Conservation (phyloP, 2,329 filamentous ascomycete species). For the Passalora sequoiae region DNA sequence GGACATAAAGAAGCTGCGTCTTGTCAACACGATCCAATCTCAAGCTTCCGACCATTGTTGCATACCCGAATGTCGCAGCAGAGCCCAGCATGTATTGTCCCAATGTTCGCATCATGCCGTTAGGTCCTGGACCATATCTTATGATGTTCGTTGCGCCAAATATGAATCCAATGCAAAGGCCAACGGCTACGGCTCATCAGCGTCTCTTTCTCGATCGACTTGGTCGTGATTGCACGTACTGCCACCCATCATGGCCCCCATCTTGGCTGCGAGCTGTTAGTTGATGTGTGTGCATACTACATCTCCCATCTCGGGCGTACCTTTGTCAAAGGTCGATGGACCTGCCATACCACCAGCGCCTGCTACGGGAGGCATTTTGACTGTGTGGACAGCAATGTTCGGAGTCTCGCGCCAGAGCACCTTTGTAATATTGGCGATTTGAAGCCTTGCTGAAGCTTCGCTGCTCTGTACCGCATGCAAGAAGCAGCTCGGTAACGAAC, state of each 20-base stretch:
- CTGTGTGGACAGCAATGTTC: no score
- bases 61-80: slow-evolving; percentile 90
- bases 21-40: neutral
- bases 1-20: slow-evolving; percentile 84
- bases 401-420: no score
- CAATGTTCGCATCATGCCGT: slow-evolving; percentile 87
- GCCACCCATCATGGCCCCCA: slow-evolving; percentile 97
- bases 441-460: neutral
- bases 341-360: slow-evolving; percentile 39
- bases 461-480: no score
- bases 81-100: slow-evolving; percentile 97
- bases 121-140: slow-evolving; percentile 85
- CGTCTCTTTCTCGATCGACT: neutral
- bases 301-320: slow-evolving; percentile 42
- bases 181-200: slow-evolving; percentile 62
- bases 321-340: slow-evolving; percentile 66
- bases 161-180: slow-evolving; percentile 94
- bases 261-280: slow-evolving; percentile 64
- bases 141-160: slow-evolving; percentile 91
- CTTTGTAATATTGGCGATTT: no score
- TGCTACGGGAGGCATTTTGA: slow-evolving; percentile 32
- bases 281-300: neutral
- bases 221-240: slow-evolving; percentile 56
- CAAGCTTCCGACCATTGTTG: neutral
- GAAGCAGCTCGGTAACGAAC: no score